Percentiles rank a stretch among this genome's conserved stretches.
phyloP scores from a whole-genome alignment of 306 rosid genomes.

The Casuarina glauca region DNA sequence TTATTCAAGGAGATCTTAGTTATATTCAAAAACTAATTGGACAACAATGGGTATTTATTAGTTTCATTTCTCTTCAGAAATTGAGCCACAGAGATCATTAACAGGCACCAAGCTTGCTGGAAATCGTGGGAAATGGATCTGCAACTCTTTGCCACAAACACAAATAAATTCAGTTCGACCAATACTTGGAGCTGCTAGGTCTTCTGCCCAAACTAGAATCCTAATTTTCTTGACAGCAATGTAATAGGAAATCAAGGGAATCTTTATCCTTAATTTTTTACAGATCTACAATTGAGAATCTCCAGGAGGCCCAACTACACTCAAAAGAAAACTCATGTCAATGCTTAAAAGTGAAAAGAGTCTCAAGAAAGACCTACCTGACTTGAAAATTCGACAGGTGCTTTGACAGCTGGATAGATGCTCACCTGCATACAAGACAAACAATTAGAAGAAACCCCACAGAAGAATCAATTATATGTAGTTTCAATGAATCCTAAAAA shows the following conservation, averaged over 20 bases:
- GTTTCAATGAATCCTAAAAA: not conserved
- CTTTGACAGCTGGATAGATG: constrained; percentile 89
- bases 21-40: not conserved
- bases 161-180: constrained; percentile 2
- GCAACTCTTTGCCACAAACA: not conserved
- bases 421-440: constrained; percentile 61
- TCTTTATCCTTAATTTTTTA: not conserved
- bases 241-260: not conserved
- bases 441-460: constrained; percentile 23
- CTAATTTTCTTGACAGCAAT: not conserved
- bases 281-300: not conserved
- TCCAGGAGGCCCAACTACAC: not conserved
- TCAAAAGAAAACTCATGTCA: not conserved
- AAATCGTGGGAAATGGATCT: not conserved
- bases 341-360: not conserved
- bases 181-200: not conserved
- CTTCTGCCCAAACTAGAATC: not conserved
- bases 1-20: not conserved
- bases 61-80: not conserved
- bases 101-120: not conserved
- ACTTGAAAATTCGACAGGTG: constrained; percentile 77
- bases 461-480: constrained; percentile 14
- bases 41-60: not conserved
- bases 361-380: constrained; percentile 53
- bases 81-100: not conserved